A percentile compares a stretch with the other conserved stretches of the same genome.
These are phyloP conservation scores for Fusarium verrucosum DNA, from an alignment of 2,329 filamentous ascomycete species.

Conservation along the genomic window DNA sequence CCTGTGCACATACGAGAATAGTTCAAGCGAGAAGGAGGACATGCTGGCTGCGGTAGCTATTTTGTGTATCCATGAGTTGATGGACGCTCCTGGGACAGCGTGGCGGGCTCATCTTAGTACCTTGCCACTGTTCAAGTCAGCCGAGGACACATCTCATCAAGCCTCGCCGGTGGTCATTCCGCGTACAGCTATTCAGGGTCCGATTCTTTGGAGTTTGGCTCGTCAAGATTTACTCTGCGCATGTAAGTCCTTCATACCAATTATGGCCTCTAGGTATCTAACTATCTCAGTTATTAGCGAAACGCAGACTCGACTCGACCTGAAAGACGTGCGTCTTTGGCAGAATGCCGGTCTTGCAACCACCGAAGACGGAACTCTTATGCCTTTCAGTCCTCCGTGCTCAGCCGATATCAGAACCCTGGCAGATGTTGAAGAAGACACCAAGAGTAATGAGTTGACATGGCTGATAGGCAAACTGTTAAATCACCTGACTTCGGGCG, in stretches of 20 bases:
- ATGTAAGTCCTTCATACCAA: background rate
- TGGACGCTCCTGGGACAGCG: conserved; percentile 70
- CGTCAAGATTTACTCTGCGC: conserved; percentile 37
- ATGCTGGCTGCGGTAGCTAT: conserved; percentile 72
- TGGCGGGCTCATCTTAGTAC: conserved; percentile 73
- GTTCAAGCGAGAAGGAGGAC: conserved; percentile 46
- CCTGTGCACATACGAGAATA: conserved; percentile 53
- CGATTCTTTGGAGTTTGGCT: conserved; percentile 40
- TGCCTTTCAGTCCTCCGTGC: conserved; percentile 48
- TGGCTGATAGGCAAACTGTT: conserved; percentile 74
- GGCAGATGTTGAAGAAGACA: conserved; percentile 68
- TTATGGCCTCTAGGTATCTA: background rate
- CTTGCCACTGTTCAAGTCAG: conserved; percentile 67
- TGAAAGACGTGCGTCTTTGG: conserved; percentile 70
- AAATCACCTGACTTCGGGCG: conserved; percentile 69
- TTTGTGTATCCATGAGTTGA: conserved; percentile 72
- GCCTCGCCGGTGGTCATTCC: conserved; percentile 30
- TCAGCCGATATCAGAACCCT: conserved; percentile 54
- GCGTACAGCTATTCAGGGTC: conserved; percentile 31
- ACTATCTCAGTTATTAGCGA: conserved; percentile 31
- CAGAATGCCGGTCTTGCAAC: conserved; percentile 68
- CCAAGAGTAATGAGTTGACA: conserved; percentile 70
- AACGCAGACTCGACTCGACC: conserved; percentile 55
- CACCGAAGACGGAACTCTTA: conserved; percentile 39
- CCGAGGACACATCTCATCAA: conserved; percentile 38